These are phyloP conservation scores for Aspergillus ochraceoroseus DNA, from an alignment of 2,329 filamentous ascomycete genomes.

Conservation along the genomic window DNA sequence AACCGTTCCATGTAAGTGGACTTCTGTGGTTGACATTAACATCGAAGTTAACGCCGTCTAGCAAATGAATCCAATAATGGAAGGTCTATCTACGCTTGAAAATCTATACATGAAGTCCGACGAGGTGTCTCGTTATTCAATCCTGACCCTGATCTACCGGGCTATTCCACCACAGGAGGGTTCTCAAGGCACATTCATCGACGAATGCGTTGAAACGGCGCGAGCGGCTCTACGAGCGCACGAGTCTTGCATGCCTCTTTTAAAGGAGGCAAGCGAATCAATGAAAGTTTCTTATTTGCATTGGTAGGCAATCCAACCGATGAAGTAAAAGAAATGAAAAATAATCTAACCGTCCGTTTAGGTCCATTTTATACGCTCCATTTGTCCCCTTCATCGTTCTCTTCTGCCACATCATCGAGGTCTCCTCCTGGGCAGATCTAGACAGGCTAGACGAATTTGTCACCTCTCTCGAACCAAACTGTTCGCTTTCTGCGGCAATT, in stretches of 20 bases:
- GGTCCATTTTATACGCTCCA: constrained; percentile 42
- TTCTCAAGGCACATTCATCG: constrained; percentile 30
- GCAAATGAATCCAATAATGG: constrained; percentile 14
- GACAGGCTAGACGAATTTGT: constrained; percentile 54
- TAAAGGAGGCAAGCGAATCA: constrained; percentile 27
- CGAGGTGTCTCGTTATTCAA: constrained; percentile 35
- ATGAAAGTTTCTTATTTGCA: constrained; percentile 35
- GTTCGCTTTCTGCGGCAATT: constrained; percentile 54
- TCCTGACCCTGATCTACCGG: constrained; percentile 40
- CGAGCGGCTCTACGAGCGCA: constrained; percentile 34
- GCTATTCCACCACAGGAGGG: constrained; percentile 34
- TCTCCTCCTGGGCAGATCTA: constrained; percentile 51
- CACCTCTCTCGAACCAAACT: constrained; percentile 50
- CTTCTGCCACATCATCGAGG: constrained; percentile 50
- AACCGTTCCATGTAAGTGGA: constrained; percentile 29
- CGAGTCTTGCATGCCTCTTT: constrained; percentile 26
- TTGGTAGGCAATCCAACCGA: constrained; percentile 27
- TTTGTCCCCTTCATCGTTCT: constrained; percentile 50
- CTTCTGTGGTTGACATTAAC: too few relatives aligned
- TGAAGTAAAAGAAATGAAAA: background rate
- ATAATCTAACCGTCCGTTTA: constrained; percentile 14
- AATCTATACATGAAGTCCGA: constrained; percentile 29
- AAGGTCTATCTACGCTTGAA: constrained; percentile 26
- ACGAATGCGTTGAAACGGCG: constrained; percentile 38
- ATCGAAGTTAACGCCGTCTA: constrained; percentile 6